Conservation (phyloP, 768 basidiomycete genomes). For the Krasilnikovozyma curviuscula region DNA sequence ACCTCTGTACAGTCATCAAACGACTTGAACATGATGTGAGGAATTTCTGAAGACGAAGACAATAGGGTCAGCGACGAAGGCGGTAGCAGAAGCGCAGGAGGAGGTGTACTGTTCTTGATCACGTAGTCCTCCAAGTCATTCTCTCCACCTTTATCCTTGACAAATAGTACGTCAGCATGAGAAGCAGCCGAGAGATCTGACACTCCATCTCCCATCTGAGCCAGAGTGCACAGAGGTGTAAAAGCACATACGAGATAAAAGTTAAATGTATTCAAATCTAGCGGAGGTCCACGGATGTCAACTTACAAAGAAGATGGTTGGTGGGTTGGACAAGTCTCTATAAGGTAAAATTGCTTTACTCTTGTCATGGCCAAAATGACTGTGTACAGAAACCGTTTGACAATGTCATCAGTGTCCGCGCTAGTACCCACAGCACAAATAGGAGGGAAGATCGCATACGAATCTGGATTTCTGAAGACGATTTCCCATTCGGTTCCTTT, state of each 20-base stretch:
- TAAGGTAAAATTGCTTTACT: constrained; percentile 86
- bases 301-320: constrained; percentile 82
- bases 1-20: constrained; percentile 21
- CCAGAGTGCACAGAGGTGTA: too few relatives aligned
- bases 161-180: constrained; percentile 87
- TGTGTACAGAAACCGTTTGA: constrained; percentile 19
- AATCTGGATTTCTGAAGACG: constrained; percentile 70
- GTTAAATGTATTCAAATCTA: too few relatives aligned
- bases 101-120: not conserved
- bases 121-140: constrained; percentile 65
- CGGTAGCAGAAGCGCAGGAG: not conserved
- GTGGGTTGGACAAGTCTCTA: constrained; percentile 44
- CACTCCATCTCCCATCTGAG: constrained; percentile 96
- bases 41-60: not conserved
- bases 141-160: constrained; percentile 61
- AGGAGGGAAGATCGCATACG: constrained; percentile 32
- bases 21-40: constrained; percentile 50
- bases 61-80: not conserved
- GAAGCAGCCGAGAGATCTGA: constrained; percentile 77
- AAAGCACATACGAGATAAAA: too few relatives aligned
- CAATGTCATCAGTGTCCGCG: not conserved
- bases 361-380: constrained; percentile 89
- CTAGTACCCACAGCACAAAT: not conserved
- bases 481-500: constrained; percentile 46
- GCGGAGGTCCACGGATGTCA: too few relatives aligned